Conservation (phyloP, 768 basidiomycete species). For the Cystofilobasidium bisporidii region DNA sequence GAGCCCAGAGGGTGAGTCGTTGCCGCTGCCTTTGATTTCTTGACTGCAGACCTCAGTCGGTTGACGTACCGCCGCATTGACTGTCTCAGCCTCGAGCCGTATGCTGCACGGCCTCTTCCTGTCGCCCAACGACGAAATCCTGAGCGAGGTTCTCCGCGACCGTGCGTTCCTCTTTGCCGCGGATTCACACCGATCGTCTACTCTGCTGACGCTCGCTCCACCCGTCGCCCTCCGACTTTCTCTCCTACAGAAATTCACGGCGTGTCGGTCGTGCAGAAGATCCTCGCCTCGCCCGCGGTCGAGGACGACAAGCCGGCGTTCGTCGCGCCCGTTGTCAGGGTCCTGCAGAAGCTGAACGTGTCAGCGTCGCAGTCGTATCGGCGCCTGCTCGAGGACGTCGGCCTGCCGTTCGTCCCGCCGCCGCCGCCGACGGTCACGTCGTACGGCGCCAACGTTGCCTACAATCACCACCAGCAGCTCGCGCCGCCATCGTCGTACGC, state of each 20-base stretch:
- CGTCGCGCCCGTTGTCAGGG: constrained; percentile 73
- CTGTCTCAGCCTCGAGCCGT: constrained; percentile 55
- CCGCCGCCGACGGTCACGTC: constrained; percentile 17
- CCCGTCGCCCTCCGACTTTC: neutral
- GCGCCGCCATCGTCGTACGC: constrained; percentile 7
- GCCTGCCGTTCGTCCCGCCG: constrained; percentile 55
- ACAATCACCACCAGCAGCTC: neutral
- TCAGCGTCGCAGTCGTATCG: constrained; percentile 91
- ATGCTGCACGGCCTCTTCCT: constrained; percentile 83
- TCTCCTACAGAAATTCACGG: constrained; percentile 62
- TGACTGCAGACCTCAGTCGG: neutral
- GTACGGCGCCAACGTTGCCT: constrained; percentile 1
- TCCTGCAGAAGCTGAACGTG: constrained; percentile 78
- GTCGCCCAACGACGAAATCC: constrained; percentile 77
- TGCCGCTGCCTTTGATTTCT: no score
- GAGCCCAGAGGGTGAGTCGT: constrained; percentile 52
- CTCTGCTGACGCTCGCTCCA: neutral
- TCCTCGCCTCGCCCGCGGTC: constrained; percentile 76
- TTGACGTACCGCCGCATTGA: no score
- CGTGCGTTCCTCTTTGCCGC: constrained; percentile 36
- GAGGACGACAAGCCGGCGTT: constrained; percentile 61
- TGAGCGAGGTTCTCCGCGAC: constrained; percentile 88
- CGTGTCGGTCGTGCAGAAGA: constrained; percentile 71
- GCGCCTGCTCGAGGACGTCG: constrained; percentile 86
- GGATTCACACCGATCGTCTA: no score